Evolutionary conservation across 106 monocot species (phyloP).

Genomic region (Cymbidium sinense): DNA sequence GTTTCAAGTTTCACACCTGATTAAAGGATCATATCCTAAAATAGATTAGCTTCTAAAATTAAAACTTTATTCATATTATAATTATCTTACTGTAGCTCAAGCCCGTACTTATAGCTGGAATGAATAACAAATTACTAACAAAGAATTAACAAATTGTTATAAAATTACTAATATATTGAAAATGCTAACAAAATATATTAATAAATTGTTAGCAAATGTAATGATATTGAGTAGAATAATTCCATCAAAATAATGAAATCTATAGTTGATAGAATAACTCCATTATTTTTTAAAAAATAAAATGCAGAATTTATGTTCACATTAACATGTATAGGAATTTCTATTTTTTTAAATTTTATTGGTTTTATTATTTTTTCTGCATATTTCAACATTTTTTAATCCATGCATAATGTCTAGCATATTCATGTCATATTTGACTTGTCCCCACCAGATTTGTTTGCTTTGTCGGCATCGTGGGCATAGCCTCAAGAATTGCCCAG

Average conservation of each 20-base stretch:
- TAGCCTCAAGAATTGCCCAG: constrained; percentile 81
- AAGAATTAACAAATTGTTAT: not conserved
- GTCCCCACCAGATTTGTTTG: constrained; percentile 66
- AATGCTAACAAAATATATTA: not conserved
- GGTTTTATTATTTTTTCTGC: not conserved
- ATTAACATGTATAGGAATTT: not conserved
- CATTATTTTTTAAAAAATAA: not conserved
- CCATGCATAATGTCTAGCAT: not conserved
- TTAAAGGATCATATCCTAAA: too few relatives aligned
- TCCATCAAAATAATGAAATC: not conserved
- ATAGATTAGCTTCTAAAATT: too few relatives aligned
- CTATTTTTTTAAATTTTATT: not conserved
- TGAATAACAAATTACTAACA: not conserved
- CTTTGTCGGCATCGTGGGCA: constrained; percentile 84
- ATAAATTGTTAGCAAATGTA: not conserved
- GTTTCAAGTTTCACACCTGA: too few relatives aligned
- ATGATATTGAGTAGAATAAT: not conserved
- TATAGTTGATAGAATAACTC: not conserved
- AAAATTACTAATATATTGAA: not conserved
- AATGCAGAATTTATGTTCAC: not conserved
- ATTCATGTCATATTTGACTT: constrained; percentile 2
- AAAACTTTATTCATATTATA: not conserved
- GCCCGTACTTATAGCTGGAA: not conserved
- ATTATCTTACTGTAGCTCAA: not conserved
- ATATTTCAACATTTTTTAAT: not conserved